Base-by-base conservation (phyloP, 495 filamentous ascomycete species). In the Talaromyces nanjingensis region DNA sequence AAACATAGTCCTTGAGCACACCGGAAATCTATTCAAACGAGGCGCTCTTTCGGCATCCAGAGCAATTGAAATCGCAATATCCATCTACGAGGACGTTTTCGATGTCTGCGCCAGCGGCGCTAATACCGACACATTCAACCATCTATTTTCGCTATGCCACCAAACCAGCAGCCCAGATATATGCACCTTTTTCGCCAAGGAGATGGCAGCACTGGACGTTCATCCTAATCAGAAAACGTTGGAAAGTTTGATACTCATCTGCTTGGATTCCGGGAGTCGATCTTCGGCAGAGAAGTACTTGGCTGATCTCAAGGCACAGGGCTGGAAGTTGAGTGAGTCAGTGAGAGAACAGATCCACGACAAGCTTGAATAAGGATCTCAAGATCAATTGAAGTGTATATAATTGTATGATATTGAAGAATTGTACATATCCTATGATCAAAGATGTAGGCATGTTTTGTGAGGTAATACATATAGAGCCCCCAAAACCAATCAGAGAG, bases 1-100 rank as follows among this genome's bases (percentile, higher is more conserved):
- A 1, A 69, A 64, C 20, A 64, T 74, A 6, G 69, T 78, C 24
- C 65, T 73, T 9, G 67, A 79, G 16, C 25, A 74, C 20, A 79
- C 73, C 47, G 70, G 71, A 47, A 67, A 71, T 24, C 65, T 70
- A 24, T 72, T 71, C 11, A 54, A 63, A 4, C 22, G 67, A 16
- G 71, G 74, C 58, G 68, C 73, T 11, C 64, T 72, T 0, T 45
- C 31, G 16, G 56, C 34, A 52, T 42, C 56, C n/a, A 42, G 45
- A 53, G 60, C 60, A n/a, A 74, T 73, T 2, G 75, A 79, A 6
- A 73, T 79, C 20, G 88, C 90, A 0, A 66, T 96, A 8, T 80
- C 83, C 6, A 66, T 89, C 9, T 97, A 96, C 76, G 88, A 90
- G 65, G 75, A 84, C 27, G 70, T 96, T 14, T 84, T 88, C 55